These are phyloP conservation scores for Farysia itapuensis DNA, from an alignment of 1,284 basidiomycete species.

Conservation along the genomic window DNA sequence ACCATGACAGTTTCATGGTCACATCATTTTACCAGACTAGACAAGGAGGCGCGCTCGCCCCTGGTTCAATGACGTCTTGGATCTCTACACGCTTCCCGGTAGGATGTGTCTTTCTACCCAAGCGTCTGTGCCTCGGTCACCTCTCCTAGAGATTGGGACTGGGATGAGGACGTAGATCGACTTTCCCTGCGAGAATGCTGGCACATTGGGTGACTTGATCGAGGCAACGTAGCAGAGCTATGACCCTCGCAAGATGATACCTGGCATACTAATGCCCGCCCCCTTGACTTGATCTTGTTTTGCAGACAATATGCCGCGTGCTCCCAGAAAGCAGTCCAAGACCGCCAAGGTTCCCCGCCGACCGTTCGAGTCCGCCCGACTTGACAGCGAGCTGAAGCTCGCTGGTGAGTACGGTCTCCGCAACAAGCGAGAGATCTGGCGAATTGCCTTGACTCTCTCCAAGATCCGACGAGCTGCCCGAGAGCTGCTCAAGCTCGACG, in stretches of 20 bases:
- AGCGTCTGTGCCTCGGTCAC: slow-evolving; percentile 38
- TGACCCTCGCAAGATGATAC: slow-evolving; percentile 34
- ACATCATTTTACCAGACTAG: too few relatives aligned
- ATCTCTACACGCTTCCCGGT: slow-evolving; percentile 4
- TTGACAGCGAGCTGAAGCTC: slow-evolving; percentile 99
- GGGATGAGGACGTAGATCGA: slow-evolving; percentile 30
- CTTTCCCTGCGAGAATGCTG: slow-evolving; percentile 6
- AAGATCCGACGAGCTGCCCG: slow-evolving; percentile 99
- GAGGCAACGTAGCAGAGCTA: slow-evolving; percentile 47
- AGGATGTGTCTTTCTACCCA: slow-evolving; percentile 30
- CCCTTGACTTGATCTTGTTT: slow-evolving; percentile 1
- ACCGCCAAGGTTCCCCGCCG: slow-evolving; percentile 79
- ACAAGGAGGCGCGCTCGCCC: too few relatives aligned
- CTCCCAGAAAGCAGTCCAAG: slow-evolving; percentile 58
- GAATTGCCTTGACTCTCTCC: slow-evolving; percentile 90
- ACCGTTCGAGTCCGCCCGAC: slow-evolving; percentile 94
- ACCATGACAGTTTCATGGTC: too few relatives aligned
- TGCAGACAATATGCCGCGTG: slow-evolving; percentile 50
- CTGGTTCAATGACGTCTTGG: too few relatives aligned
- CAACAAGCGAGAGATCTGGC: slow-evolving; percentile 99
- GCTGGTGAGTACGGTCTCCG: slow-evolving; percentile 99
- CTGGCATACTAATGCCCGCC: slow-evolving; percentile 36
- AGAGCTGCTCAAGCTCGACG: slow-evolving; percentile 99
- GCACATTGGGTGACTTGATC: slow-evolving; percentile 37
- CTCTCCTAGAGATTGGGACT: slow-evolving; percentile 7